A percentile compares a stretch with the other conserved stretches of the same genome.
Evolutionary conservation across 306 rosid genomes (phyloP).

Genomic region (Quercus suber): DNA sequence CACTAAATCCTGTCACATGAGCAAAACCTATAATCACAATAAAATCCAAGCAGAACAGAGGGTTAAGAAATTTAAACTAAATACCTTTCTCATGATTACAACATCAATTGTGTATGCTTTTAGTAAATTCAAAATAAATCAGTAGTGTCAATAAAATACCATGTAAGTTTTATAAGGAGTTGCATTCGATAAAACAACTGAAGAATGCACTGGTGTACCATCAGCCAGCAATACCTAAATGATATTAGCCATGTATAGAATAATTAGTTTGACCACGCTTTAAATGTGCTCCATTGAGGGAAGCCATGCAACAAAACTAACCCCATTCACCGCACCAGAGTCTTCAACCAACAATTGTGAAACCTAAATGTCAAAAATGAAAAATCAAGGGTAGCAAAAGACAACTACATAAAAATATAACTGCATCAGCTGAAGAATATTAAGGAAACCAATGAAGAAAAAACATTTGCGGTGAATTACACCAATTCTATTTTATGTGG

Average conservation of each 20-base stretch:
- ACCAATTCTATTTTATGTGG: background rate
- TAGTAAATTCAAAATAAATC: background rate
- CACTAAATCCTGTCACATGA: conserved; percentile 63
- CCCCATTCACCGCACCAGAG: conserved; percentile 73
- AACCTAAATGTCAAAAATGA: conserved; percentile 47
- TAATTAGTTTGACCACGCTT: conserved; percentile 22
- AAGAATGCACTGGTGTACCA: conserved; percentile 74
- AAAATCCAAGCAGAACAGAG: conserved; percentile 11
- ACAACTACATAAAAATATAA: background rate
- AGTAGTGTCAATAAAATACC: conserved; percentile 42
- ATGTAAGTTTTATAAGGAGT: conserved; percentile 85
- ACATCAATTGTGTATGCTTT: background rate
- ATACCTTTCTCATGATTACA: background rate
- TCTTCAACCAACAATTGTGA: conserved; percentile 63
- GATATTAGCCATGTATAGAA: conserved; percentile 24
- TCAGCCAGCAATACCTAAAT: conserved; percentile 74
- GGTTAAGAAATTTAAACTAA: background rate
- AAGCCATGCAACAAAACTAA: conserved; percentile 48
- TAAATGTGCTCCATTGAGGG: conserved; percentile 30
- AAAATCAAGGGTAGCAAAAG: conserved; percentile 5
- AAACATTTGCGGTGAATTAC: background rate
- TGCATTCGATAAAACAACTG: conserved; percentile 82
- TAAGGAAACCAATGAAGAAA: background rate
- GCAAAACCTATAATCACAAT: conserved; percentile 24
- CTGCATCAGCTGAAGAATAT: background rate